Percentiles rank a stretch among this genome's conserved stretches.
Evolutionary conservation across 129 eudicot species (phyloP).

Genomic region (Centella asiatica): DNA sequence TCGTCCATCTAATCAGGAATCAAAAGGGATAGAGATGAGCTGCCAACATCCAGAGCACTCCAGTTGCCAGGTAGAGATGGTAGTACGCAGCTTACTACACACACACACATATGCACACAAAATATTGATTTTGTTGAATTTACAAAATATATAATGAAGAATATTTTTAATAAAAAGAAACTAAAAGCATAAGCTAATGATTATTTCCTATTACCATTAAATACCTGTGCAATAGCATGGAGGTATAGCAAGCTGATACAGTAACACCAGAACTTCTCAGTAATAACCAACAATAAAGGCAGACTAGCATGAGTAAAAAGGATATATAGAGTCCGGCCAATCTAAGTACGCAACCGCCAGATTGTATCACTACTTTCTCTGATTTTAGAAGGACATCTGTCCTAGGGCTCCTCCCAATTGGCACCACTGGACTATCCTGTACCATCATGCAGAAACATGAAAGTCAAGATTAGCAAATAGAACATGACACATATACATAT

Average conservation of each 20-base stretch:
- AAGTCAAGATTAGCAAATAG: background rate
- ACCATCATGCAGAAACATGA: constrained; percentile 11
- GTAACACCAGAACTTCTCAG: constrained; percentile 1
- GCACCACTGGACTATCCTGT: constrained; percentile 86
- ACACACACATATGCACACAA: too few species aligned
- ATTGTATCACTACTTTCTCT: constrained; percentile 68
- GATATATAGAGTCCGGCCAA: constrained; percentile 98
- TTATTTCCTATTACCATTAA: background rate
- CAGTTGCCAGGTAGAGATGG: too few species aligned
- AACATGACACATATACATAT: background rate
- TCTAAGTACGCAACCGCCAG: constrained; percentile 84
- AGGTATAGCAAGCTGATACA: background rate
- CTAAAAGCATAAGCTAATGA: too few species aligned
- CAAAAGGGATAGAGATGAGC: too few species aligned
- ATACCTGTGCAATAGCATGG: background rate
- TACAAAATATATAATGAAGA: too few species aligned
- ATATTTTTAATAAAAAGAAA: too few species aligned
- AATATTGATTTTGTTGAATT: too few species aligned
- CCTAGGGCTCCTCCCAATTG: constrained; percentile 85
- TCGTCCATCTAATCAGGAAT: too few species aligned
- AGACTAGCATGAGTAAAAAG: too few species aligned
- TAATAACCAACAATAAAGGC: background rate
- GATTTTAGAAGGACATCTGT: constrained; percentile 84
- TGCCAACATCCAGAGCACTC: too few species aligned
- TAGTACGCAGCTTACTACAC: too few species aligned